These are phyloP conservation scores for Physcomitrellopsis africana DNA, from an alignment of 225 moss, liverwort and hornwort species.

Conservation along the genomic window DNA sequence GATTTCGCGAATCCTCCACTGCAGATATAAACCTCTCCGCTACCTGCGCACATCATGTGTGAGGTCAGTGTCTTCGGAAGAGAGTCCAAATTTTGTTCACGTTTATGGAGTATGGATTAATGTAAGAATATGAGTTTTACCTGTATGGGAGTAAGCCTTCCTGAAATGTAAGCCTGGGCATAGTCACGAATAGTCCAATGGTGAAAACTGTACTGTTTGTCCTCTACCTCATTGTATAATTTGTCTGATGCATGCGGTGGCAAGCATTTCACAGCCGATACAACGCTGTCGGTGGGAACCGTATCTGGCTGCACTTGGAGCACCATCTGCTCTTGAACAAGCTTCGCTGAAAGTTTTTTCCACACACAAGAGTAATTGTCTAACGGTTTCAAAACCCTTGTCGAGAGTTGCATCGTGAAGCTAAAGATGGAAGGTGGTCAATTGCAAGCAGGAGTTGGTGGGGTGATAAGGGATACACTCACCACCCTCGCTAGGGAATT, in stretches of 20 bases:
- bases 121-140: constrained; percentile 22
- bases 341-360: constrained; percentile 29
- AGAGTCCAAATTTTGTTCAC: background rate
- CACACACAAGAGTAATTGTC: background rate
- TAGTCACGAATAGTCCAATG: constrained; percentile 93
- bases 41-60: constrained; percentile 46
- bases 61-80: background rate
- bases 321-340: constrained; percentile 47
- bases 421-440: background rate
- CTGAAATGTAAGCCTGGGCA: constrained; percentile 64
- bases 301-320: constrained; percentile 49
- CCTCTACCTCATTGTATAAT: background rate
- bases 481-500: constrained; percentile 58
- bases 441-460: background rate
- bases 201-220: constrained; percentile 47
- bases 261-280: constrained; percentile 59
- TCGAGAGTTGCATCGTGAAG: background rate
- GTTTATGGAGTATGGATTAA: background rate
- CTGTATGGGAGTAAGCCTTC: constrained; percentile 74
- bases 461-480: background rate
- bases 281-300: constrained; percentile 50
- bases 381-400: background rate
- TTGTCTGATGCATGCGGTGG: constrained; percentile 28
- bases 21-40: constrained; percentile 85
- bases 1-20: constrained; percentile 65